These are phyloP conservation scores for Aspergillus funiculosus DNA, from an alignment of 495 filamentous ascomycete species.

Conservation along the genomic window DNA sequence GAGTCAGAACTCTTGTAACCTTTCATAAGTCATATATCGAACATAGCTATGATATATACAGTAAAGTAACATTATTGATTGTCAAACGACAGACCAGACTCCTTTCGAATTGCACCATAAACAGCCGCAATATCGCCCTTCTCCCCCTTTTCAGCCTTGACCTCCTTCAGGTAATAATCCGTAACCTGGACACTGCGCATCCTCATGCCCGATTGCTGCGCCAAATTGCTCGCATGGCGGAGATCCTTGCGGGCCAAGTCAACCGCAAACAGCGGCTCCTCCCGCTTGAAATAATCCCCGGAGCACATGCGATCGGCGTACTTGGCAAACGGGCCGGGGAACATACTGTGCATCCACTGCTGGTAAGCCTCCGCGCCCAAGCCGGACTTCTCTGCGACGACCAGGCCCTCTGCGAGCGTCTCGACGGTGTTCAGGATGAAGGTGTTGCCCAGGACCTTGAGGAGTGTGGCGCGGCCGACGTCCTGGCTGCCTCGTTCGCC, in stretches of 20 bases:
- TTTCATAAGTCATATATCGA: too few relatives aligned
- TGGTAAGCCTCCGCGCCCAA: constrained; percentile 65
- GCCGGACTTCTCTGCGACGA: constrained; percentile 74
- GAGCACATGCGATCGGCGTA: constrained; percentile 68
- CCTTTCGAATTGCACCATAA: constrained; percentile 69
- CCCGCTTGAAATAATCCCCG: constrained; percentile 66
- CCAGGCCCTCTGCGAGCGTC: constrained; percentile 66
- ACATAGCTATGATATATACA: neutral
- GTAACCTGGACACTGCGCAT: constrained; percentile 62
- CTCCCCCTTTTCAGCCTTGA: constrained; percentile 66
- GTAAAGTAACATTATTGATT: constrained; percentile 27
- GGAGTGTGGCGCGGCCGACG: constrained; percentile 31
- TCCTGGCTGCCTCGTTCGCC: constrained; percentile 37
- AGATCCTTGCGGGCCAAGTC: constrained; percentile 84
- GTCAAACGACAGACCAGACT: constrained; percentile 66
- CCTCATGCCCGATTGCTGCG: constrained; percentile 52
- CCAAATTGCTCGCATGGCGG: constrained; percentile 65
- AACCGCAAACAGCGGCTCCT: constrained; percentile 79
- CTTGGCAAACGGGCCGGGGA: constrained; percentile 49
- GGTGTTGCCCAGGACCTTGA: constrained; percentile 84
- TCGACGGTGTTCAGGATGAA: constrained; percentile 83
- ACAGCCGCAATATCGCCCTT: constrained; percentile 80
- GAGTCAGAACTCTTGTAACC: too few relatives aligned
- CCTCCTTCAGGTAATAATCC: constrained; percentile 59
- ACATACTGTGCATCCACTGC: constrained; percentile 58